Conservation (phyloP, 306 rosid species). For the Vigna mungo region DNA sequence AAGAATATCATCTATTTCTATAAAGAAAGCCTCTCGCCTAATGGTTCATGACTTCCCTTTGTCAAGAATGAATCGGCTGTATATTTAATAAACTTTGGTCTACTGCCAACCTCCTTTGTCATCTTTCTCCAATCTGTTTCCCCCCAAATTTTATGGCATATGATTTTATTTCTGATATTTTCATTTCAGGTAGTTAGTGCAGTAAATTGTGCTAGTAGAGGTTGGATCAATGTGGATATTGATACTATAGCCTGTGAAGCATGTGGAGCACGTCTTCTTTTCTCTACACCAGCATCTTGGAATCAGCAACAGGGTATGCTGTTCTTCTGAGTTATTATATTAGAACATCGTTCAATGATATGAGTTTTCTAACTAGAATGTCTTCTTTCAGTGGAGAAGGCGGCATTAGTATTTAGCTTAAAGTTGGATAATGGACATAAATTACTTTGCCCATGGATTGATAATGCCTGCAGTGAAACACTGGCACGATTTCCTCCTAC, state of each 20-base stretch:
- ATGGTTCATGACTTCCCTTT: constrained; percentile 22
- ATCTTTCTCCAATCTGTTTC: neutral
- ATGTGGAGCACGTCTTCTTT: constrained; percentile 81
- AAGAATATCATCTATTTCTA: constrained; percentile 12
- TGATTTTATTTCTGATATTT: constrained; percentile 36
- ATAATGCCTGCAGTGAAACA: constrained; percentile 85
- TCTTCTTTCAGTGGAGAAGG: constrained; percentile 83
- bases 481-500: constrained; percentile 80
- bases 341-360: neutral
- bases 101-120: constrained; percentile 2
- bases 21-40: constrained; percentile 20
- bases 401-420: constrained; percentile 89
- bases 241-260: constrained; percentile 87
- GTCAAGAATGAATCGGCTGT: constrained; percentile 2
- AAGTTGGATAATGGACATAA: constrained; percentile 93
- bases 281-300: constrained; percentile 90
- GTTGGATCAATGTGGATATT: constrained; percentile 86
- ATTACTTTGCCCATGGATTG: constrained; percentile 92
- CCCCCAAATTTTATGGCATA: neutral
- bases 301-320: constrained; percentile 81
- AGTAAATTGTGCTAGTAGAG: constrained; percentile 93
- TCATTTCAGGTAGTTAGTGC: constrained; percentile 80
- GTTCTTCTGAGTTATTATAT: constrained; percentile 31
- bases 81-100: constrained; percentile 22
- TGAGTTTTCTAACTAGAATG: constrained; percentile 37